A percentile compares a stretch with the other conserved stretches of the same genome.
These are phyloP conservation scores for Fusarium sp. DNA, from an alignment of 2,329 filamentous ascomycete genomes.

Conservation along the genomic window DNA sequence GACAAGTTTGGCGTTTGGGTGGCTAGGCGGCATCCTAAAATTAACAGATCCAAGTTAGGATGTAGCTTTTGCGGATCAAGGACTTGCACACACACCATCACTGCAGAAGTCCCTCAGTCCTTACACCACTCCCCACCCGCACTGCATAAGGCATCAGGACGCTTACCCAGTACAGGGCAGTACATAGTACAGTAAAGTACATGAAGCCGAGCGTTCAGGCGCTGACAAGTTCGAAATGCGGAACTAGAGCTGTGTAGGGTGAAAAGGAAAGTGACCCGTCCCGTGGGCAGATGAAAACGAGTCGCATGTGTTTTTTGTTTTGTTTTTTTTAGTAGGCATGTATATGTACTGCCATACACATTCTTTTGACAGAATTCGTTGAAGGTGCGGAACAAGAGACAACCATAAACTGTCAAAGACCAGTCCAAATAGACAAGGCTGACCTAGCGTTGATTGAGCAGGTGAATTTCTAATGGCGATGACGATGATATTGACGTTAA, in stretches of 20 bases:
- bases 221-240: conserved; percentile 15
- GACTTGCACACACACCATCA: conserved; percentile 22
- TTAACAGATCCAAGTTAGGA: conserved; percentile 27
- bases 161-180: conserved; percentile 24
- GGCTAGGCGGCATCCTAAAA: conserved; percentile 32
- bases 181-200: conserved; percentile 3
- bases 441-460: not conserved
- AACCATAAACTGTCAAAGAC: not conserved
- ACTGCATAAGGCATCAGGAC: conserved; percentile 36
- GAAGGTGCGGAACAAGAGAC: not conserved
- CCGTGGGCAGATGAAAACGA: not conserved
- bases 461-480: not conserved
- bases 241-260: conserved; percentile 7
- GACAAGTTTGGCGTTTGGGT: conserved; percentile 31
- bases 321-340: not conserved
- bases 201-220: conserved; percentile 33
- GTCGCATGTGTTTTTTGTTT: not conserved
- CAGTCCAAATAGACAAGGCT: conserved; percentile 14
- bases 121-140: conserved; percentile 26
- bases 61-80: conserved; percentile 27
- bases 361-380: not conserved
- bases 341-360: not conserved
- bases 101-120: conserved; percentile 44
- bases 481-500: conserved; percentile 14
- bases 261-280: conserved; percentile 11